Evolutionary conservation across 345 rosid species (phyloP), one percentile per base, ranked within the genome.

Genomic region (Boechera stricta): DNA sequence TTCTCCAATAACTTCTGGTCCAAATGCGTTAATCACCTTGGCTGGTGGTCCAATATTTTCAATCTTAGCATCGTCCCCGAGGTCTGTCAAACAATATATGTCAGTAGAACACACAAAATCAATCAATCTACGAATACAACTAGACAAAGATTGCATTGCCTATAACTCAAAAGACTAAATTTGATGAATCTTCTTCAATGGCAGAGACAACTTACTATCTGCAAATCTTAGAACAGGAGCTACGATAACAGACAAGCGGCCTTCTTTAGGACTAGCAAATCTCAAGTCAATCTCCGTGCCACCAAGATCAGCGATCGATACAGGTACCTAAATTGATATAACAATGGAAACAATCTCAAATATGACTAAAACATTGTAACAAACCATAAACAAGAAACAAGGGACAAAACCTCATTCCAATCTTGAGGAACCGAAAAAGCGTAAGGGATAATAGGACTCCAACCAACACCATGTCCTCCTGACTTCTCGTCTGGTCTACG

Each of bases 401-500:
- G 57, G 10, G n/a, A 16, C 0, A 6, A 52, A 73, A 93, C 98
- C 98, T 93, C 97, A 55, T 86, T 91, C 97, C 97, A 93, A 18
- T 80, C 91, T 79, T 81, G 84, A 67, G 97, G 91, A 70, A 91
- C 92, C 1, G 86, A 78, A 71, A 93, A 93, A 49, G 66, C 7
- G 56, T 93, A 93, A 67, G 98, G 98, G 76, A 90, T 91, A 44
- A 93, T 93, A 31, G 98, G 97, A 87, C 96, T 90, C 98, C 98
- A 93, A 55, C 98, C 98, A 41, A 91, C 97, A 21, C 98, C 98
- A 77, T 91, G 98, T 10, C 98, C 98, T 79, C 98, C 98, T 16
- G 98, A 91, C 64, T 94, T 91, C 29, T 90, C 98, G 72, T 94
- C 97, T 45, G 98, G 98, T 83, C 98, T 86, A 35, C 93, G 87